Conservation (phyloP, 2,329 filamentous ascomycete species). For the Chrysosporium keratinophilum region DNA sequence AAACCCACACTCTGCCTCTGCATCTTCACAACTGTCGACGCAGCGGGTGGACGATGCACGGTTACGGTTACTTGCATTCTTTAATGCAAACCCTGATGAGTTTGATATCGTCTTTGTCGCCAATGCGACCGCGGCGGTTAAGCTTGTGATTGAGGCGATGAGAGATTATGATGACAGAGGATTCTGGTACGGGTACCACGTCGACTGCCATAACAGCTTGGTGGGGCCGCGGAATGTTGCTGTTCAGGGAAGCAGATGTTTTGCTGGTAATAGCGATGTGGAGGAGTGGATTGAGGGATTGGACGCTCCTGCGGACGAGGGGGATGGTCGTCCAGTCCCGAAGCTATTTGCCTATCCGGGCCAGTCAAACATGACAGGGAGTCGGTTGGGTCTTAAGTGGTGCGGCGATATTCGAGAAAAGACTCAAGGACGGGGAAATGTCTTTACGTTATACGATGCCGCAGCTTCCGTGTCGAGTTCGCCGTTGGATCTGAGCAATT, state of each 20-base stretch:
- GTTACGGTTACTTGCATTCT: conserved; percentile 59
- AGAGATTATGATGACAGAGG: conserved; percentile 53
- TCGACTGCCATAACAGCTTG: conserved; percentile 75
- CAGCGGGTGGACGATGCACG: conserved; percentile 66
- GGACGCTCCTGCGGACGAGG: conserved; percentile 1
- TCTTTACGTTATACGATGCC: conserved; percentile 70
- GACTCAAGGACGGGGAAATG: conserved; percentile 23
- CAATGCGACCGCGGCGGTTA: conserved; percentile 85
- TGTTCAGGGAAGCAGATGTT: conserved; percentile 48
- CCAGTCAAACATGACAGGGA: conserved; percentile 88
- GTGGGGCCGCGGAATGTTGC: conserved; percentile 71
- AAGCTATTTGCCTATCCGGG: conserved; percentile 70
- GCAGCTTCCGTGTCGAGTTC: conserved; percentile 71
- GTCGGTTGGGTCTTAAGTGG: conserved; percentile 64
- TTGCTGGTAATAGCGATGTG: conserved; percentile 54
- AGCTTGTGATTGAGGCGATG: conserved; percentile 71
- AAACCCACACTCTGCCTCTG: conserved; percentile 82
- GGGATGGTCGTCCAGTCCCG: conserved; percentile 21
- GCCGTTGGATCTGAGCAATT: conserved; percentile 57
- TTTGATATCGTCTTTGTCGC: conserved; percentile 88
- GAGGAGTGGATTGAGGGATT: conserved; percentile 51
- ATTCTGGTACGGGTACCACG: conserved; percentile 74
- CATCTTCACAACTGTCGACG: conserved; percentile 67
- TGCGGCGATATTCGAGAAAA: conserved; percentile 38
- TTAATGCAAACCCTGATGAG: conserved; percentile 66